These are phyloP conservation scores for Talaromyces atroroseus DNA, from an alignment of 2,329 filamentous ascomycete species.

Conservation along the genomic window DNA sequence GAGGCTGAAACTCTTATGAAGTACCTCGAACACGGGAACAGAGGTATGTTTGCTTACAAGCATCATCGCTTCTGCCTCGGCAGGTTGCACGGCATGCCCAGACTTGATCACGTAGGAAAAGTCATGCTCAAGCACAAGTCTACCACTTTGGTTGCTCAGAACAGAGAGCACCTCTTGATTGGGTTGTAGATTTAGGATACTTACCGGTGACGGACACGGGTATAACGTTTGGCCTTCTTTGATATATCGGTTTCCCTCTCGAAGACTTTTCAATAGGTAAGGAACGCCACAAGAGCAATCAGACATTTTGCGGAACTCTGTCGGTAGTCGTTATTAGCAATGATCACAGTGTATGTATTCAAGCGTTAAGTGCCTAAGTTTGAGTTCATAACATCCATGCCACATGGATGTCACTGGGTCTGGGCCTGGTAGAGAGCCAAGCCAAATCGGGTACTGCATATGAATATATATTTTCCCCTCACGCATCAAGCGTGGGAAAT, in stretches of 20 bases:
- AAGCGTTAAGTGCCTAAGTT: too few species aligned
- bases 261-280: background rate
- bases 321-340: too few species aligned
- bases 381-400: too few species aligned
- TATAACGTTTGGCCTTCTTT: background rate
- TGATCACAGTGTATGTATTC: too few species aligned
- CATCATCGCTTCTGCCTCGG: constrained; percentile 19
- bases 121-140: constrained; percentile 18
- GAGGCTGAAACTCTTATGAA: constrained; percentile 6
- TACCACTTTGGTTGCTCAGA: constrained; percentile 16
- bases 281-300: background rate
- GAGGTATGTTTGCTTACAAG: constrained; percentile 18
- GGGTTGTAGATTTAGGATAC: background rate
- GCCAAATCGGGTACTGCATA: too few species aligned
- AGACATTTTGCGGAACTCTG: background rate
- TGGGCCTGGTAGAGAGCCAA: too few species aligned
- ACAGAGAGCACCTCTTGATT: constrained; percentile 16
- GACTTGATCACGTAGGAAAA: constrained; percentile 17
- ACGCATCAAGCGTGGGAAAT: too few species aligned
- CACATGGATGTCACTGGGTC: too few species aligned
- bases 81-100: constrained; percentile 13
- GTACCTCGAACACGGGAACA: constrained; percentile 18
- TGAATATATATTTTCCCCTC: too few species aligned
- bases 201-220: background rate
- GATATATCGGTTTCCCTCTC: constrained; percentile 2